A percentile compares a stretch with the other conserved stretches of the same genome.
These are phyloP conservation scores for Boletus mariae DNA, from an alignment of 1,284 basidiomycete species.

Conservation along the genomic window DNA sequence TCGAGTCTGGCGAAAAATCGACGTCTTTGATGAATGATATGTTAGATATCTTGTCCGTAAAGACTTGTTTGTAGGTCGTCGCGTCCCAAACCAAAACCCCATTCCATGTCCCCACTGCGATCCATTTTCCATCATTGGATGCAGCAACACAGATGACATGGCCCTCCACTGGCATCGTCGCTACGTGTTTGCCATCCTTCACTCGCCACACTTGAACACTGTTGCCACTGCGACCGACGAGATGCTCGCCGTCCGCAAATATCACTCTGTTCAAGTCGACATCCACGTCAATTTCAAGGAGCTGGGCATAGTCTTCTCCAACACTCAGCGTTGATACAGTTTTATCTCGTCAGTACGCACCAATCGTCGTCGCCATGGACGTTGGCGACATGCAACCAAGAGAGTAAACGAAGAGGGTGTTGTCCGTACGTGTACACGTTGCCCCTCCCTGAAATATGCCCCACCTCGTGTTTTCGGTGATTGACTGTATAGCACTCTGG, in stretches of 20 bases:
- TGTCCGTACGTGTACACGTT: neutral
- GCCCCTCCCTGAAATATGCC: neutral
- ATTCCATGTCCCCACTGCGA: neutral
- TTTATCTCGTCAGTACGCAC: neutral
- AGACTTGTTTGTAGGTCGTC: neutral
- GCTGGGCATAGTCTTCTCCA: neutral
- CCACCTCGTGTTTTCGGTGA: neutral
- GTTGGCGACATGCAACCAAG: neutral
- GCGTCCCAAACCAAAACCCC: neutral
- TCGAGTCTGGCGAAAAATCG: too few relatives aligned
- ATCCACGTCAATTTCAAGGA: neutral
- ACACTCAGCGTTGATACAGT: neutral
- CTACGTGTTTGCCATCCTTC: too few relatives aligned
- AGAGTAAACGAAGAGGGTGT: neutral
- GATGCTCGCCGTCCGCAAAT: slow-evolving; percentile 2
- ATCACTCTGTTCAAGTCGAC: neutral
- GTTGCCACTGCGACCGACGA: neutral
- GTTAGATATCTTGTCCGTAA: too few relatives aligned
- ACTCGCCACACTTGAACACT: neutral
- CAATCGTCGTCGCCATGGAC: neutral
- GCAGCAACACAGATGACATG: neutral
- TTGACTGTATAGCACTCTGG: too few relatives aligned
- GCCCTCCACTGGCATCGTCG: too few relatives aligned
- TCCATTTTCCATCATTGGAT: neutral
- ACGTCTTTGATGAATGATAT: too few relatives aligned